Evolutionary conservation across 176 grass and related monocot species (phyloP).

Genomic region (Raddia distichophylla): DNA sequence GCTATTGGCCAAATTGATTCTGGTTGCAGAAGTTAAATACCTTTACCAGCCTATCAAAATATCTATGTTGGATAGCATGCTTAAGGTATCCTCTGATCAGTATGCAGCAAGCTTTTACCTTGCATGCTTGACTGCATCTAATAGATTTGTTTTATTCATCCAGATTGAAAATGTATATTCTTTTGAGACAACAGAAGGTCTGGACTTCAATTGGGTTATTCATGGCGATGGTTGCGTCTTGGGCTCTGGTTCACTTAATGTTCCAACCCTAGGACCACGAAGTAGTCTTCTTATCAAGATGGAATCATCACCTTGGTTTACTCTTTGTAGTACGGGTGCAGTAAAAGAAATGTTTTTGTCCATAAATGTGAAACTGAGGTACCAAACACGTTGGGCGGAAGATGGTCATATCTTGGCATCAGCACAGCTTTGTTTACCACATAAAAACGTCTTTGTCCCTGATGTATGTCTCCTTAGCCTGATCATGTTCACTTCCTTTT

Average conservation of each 20-base stretch:
- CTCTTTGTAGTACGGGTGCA: constrained; percentile 46
- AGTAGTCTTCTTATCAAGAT: constrained; percentile 60
- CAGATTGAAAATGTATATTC: constrained; percentile 85
- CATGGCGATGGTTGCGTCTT: constrained; percentile 74
- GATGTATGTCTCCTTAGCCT: constrained; percentile 54
- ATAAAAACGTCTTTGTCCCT: constrained; percentile 51
- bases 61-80: constrained; percentile 48
- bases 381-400: constrained; percentile 74
- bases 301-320: constrained; percentile 73
- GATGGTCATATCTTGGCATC: constrained; percentile 83
- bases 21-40: constrained; percentile 91
- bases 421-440: constrained; percentile 75
- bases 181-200: constrained; percentile 69
- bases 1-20: constrained; percentile 27
- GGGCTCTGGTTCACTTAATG: constrained; percentile 63
- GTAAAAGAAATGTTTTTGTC: constrained; percentile 79
- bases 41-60: constrained; percentile 91
- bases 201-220: constrained; percentile 79
- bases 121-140: neutral
- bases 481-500: constrained; percentile 23
- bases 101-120: constrained; percentile 19
- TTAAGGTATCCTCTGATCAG: constrained; percentile 64
- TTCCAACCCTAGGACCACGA: constrained; percentile 67
- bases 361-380: constrained; percentile 58
- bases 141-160: constrained; percentile 38